phyloP scores from a whole-genome alignment of 208 protist species.

The Endotrypanum monterogeii region DNA sequence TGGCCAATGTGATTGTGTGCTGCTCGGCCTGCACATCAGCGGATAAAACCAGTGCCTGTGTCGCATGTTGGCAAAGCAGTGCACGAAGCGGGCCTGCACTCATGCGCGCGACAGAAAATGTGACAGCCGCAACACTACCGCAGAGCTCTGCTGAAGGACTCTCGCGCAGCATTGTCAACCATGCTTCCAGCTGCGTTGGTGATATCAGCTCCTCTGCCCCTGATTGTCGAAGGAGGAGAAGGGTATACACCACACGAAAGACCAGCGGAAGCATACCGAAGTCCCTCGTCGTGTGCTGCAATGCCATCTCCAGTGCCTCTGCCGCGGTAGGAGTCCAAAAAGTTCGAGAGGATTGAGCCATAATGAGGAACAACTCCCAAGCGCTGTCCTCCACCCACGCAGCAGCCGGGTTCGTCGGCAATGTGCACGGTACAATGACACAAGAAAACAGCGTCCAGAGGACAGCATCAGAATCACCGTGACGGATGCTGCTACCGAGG shows the following conservation, averaged over 20 bases:
- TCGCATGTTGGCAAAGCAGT: constrained; percentile 16
- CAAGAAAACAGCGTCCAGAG: constrained; percentile 55
- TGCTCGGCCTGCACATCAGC: constrained; percentile 49
- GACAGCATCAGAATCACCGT: constrained; percentile 29
- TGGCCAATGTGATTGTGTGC: constrained; percentile 25
- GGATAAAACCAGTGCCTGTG: constrained; percentile 13
- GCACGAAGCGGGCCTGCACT: constrained; percentile 29
- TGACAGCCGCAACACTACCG: constrained; percentile 30
- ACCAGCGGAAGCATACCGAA: constrained; percentile 50
- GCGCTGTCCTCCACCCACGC: constrained; percentile 77
- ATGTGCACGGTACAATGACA: constrained; percentile 64
- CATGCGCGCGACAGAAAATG: constrained; percentile 29
- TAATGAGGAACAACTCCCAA: constrained; percentile 75
- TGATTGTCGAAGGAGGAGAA: constrained; percentile 51
- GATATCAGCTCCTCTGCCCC: constrained; percentile 29
- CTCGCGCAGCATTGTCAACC: constrained; percentile 30
- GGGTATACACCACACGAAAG: constrained; percentile 44
- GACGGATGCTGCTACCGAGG: constrained; percentile 40
- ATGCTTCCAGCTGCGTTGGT: constrained; percentile 28
- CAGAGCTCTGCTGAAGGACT: constrained; percentile 39
- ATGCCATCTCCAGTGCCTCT: constrained; percentile 47
- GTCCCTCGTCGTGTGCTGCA: constrained; percentile 58
- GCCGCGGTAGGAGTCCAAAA: constrained; percentile 19
- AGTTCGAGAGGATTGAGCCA: constrained; percentile 36
- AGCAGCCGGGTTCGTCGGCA: constrained; percentile 32